Evolutionary conservation across 2,329 filamentous ascomycete species (phyloP).

Genomic region (Geosmithia putterillii): DNA sequence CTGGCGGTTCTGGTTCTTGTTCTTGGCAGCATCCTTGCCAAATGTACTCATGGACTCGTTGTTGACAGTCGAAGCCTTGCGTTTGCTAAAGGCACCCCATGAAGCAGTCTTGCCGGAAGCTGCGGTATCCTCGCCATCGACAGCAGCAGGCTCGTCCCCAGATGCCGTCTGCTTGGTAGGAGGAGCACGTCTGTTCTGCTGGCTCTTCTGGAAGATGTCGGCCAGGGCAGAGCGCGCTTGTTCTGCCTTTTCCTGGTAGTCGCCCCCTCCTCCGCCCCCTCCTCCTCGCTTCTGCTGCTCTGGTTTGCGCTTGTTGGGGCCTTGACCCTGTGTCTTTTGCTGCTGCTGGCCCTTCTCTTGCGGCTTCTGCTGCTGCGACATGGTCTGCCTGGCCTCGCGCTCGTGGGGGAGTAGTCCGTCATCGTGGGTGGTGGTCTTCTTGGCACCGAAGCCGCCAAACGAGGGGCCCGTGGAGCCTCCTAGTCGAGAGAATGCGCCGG

Average conservation of each 20-base stretch:
- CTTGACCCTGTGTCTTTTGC: background rate
- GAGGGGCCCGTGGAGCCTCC: slow-evolving; percentile 2
- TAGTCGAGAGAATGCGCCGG: slow-evolving; percentile 9
- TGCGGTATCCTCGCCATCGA: slow-evolving; percentile 3
- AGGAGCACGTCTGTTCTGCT: background rate
- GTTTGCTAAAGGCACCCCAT: slow-evolving; percentile 11
- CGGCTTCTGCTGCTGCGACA: slow-evolving; percentile 4
- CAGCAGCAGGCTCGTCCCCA: slow-evolving; percentile 4
- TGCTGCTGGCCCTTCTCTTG: slow-evolving; percentile 1
- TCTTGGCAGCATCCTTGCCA: background rate
- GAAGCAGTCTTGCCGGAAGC: too few species aligned
- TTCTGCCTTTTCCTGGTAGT: slow-evolving; percentile 1
- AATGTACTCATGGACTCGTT: background rate
- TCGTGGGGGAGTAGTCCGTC: slow-evolving; percentile 24
- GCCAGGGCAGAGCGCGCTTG: background rate
- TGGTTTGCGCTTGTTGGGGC: background rate
- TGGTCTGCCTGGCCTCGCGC: slow-evolving; percentile 17
- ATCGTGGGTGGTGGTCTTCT: slow-evolving; percentile 4
- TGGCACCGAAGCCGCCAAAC: slow-evolving; percentile 10
- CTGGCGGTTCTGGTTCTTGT: background rate
- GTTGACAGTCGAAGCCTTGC: slow-evolving; percentile 5
- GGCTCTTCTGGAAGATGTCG: background rate
- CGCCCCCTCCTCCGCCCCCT: too few species aligned
- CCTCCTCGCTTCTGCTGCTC: too few species aligned
- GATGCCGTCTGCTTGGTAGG: background rate